Evolutionary conservation across 1,139 yeast genomes (phyloP).

Genomic region (Saccharomyces pastorianus): DNA sequence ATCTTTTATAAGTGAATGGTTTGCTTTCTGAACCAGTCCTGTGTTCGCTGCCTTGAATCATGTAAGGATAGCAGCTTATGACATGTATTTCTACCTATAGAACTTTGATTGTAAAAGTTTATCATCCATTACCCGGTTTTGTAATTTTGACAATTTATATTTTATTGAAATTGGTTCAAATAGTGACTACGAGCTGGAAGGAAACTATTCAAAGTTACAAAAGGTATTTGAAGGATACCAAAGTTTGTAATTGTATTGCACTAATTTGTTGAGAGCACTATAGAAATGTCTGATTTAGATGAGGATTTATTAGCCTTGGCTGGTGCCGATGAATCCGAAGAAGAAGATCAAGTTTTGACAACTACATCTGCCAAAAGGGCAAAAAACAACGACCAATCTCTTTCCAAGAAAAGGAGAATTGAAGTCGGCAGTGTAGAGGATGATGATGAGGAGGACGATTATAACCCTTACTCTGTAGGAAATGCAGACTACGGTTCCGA

Average conservation of each 20-base stretch:
- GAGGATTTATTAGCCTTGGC: constrained; percentile 90
- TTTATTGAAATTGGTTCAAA: not conserved
- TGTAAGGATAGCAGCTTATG: not conserved
- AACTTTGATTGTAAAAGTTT: not conserved
- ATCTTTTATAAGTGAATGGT: not conserved
- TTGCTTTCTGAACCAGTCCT: not conserved
- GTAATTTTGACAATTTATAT: not conserved
- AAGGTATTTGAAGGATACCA: not conserved
- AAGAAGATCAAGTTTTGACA: constrained; percentile 31
- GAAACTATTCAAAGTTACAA: not conserved
- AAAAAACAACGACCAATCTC: constrained; percentile 21
- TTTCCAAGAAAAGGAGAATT: constrained; percentile 26
- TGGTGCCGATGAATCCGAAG: constrained; percentile 49
- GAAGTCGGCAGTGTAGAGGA: constrained; percentile 33
- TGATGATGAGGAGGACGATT: constrained; percentile 24
- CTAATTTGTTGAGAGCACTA: not conserved
- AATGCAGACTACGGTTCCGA: constrained; percentile 11
- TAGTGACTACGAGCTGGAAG: not conserved
- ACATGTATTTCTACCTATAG: not conserved
- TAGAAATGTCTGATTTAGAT: constrained; percentile 52
- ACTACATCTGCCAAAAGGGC: constrained; percentile 23
- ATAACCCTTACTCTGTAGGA: constrained; percentile 26
- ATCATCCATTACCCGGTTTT: not conserved
- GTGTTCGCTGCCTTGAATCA: not conserved
- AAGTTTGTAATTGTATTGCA: not conserved